Conservation (phyloP, 805 yeast genomes). For the Kodamaea hsintzibuensis region DNA sequence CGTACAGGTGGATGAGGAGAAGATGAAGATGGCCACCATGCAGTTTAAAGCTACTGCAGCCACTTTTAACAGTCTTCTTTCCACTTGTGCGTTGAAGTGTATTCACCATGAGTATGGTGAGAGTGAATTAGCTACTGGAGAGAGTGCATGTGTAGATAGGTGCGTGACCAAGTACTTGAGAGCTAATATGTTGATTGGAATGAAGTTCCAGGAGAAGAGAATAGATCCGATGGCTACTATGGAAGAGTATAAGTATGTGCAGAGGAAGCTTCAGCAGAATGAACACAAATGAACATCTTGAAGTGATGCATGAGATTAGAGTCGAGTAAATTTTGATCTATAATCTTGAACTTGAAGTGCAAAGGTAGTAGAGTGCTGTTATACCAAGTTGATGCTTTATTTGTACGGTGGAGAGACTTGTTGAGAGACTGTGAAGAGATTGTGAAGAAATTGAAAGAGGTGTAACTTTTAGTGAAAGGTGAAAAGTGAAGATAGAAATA, state of each 20-base stretch:
- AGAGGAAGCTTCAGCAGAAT: neutral
- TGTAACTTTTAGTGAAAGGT: no score
- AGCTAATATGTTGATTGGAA: constrained; percentile 66
- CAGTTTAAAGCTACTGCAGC: constrained; percentile 64
- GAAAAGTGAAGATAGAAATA: no score
- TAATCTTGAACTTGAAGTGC: no score
- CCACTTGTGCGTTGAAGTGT: constrained; percentile 73
- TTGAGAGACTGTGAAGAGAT: no score
- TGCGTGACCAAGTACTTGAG: constrained; percentile 83
- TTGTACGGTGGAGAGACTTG: no score
- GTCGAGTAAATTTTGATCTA: no score
- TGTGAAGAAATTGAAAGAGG: no score
- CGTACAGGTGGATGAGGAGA: constrained; percentile 59
- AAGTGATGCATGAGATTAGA: no score
- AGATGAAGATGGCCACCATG: constrained; percentile 60
- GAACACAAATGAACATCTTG: no score
- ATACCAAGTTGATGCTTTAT: no score
- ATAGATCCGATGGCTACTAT: constrained; percentile 46
- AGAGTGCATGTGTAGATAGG: constrained; percentile 76
- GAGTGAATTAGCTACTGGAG: constrained; percentile 82
- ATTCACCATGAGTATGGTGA: constrained; percentile 86
- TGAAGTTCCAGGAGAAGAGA: constrained; percentile 41
- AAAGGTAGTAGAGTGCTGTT: no score
- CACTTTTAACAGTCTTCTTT: constrained; percentile 47
- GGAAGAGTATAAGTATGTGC: constrained; percentile 40